Evolutionary conservation across 2,329 filamentous ascomycete species (phyloP).

Genomic region (Aspergillus sp.): DNA sequence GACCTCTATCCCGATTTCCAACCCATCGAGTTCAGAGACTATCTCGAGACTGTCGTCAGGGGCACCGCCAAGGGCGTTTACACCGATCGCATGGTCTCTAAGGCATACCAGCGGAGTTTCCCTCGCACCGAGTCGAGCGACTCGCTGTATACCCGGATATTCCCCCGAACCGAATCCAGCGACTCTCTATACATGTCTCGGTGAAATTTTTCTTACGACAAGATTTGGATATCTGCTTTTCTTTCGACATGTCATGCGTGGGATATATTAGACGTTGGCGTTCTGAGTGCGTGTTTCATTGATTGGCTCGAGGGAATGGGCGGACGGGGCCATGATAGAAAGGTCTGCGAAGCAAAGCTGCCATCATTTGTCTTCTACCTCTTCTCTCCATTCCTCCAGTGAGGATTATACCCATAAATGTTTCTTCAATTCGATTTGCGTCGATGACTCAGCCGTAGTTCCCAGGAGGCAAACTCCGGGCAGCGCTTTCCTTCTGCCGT

Average conservation of each 20-base stretch:
- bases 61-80: conserved; percentile 41
- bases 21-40: conserved; percentile 38
- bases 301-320: not conserved
- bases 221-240: not conserved
- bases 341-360: not conserved
- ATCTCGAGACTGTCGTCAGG: conserved; percentile 39
- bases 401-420: not conserved
- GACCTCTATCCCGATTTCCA: conserved; percentile 55
- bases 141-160: conserved; percentile 34
- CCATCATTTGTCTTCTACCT: not conserved
- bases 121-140: conserved; percentile 35
- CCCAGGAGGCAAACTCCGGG: too few species aligned
- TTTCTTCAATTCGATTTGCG: not conserved
- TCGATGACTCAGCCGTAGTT: not conserved
- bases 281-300: not conserved
- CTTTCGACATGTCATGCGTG: not conserved
- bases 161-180: conserved; percentile 35
- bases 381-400: not conserved
- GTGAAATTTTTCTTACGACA: conserved; percentile 15
- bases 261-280: not conserved
- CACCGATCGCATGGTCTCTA: conserved; percentile 33
- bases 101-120: conserved; percentile 35
- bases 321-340: not conserved
- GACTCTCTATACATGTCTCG: conserved; percentile 34
- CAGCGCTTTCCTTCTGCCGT: too few species aligned